Evolutionary conservation across 176 grass and related monocot genomes (phyloP).

Genomic region (Miscanthus lutarioriparius): DNA sequence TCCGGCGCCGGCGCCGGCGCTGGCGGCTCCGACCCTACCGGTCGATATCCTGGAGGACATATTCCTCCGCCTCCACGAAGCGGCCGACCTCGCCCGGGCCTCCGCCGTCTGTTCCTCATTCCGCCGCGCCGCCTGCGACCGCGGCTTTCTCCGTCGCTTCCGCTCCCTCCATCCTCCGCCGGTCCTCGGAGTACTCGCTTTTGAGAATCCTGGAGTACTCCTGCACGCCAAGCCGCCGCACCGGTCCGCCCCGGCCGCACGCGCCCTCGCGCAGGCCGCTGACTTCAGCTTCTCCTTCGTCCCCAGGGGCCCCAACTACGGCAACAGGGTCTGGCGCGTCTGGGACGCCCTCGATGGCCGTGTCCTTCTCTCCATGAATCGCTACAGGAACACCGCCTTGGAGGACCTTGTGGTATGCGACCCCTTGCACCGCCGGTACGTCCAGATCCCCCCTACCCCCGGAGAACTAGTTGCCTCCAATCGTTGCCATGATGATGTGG

Average conservation of each 20-base stretch:
- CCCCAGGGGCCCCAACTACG: too few species aligned
- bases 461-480: neutral
- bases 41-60: neutral
- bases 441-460: constrained; percentile 12
- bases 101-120: neutral
- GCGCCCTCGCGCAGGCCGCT: neutral
- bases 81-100: neutral
- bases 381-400: too few species aligned
- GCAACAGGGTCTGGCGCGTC: rapidly evolving
- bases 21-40: neutral
- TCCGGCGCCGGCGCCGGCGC: too few species aligned
- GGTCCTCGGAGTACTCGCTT: neutral
- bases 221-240: neutral
- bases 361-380: neutral
- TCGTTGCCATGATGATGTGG: too few species aligned
- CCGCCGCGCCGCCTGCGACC: neutral
- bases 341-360: neutral
- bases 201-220: neutral
- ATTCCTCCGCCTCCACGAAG: neutral
- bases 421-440: neutral
- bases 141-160: neutral
- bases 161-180: neutral
- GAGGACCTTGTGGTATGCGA: neutral
- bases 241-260: neutral
- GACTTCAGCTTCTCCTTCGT: constrained; percentile 5